phyloP scores from a whole-genome alignment of 2,329 filamentous ascomycete species.

The Colletotrichum salicis region DNA sequence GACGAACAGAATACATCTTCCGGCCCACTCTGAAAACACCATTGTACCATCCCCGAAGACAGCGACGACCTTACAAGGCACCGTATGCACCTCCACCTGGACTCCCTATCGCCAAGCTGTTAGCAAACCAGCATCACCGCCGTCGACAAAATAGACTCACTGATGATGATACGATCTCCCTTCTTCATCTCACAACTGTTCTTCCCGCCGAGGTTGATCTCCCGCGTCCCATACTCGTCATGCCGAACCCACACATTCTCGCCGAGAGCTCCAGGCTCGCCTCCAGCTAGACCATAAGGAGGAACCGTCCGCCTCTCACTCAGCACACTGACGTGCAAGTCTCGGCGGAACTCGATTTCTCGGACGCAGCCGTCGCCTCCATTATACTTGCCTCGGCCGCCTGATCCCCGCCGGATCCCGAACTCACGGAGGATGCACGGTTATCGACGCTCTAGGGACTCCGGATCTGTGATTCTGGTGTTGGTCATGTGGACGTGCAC shows the following conservation, averaged over 20 bases:
- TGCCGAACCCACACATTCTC: neutral
- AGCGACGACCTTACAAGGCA: neutral
- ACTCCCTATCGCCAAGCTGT: neutral
- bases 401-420: constrained; percentile 39
- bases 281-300: neutral
- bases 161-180: neutral
- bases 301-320: too few species aligned
- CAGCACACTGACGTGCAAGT: neutral
- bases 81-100: neutral
- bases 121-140: neutral
- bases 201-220: neutral
- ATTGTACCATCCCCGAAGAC: neutral
- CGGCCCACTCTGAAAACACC: neutral
- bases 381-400: neutral
- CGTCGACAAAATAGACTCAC: neutral
- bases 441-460: constrained; percentile 49
- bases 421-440: constrained; percentile 47
- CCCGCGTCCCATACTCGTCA: neutral
- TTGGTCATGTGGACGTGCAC: constrained; percentile 52
- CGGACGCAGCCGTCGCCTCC: neutral
- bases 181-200: neutral
- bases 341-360: neutral
- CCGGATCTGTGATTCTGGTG: constrained; percentile 49
- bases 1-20: neutral
- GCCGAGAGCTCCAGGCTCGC: neutral